A percentile compares a stretch with the other conserved stretches of the same genome.
Conservation (phyloP, 2,329 filamentous ascomycete species). For the Penicillium thymicola region DNA sequence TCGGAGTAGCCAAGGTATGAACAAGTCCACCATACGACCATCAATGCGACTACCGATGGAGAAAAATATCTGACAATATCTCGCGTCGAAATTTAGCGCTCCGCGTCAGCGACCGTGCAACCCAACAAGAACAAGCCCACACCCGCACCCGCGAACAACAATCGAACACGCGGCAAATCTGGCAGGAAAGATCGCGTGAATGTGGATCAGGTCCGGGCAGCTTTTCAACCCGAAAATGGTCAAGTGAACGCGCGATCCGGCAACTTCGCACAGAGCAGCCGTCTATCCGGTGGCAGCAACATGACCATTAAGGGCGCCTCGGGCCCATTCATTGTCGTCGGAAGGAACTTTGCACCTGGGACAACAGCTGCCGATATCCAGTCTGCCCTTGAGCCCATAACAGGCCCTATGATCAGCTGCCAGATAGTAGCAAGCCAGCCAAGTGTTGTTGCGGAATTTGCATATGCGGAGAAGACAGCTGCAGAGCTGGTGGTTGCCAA, state of each 20-base stretch:
- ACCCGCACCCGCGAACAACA: constrained; percentile 27
- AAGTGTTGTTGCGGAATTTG: constrained; percentile 59
- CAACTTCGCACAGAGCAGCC: constrained; percentile 13
- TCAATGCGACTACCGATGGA: neutral
- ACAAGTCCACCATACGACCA: neutral
- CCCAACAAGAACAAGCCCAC: constrained; percentile 40
- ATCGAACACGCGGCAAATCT: constrained; percentile 24
- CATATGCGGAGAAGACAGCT: constrained; percentile 52
- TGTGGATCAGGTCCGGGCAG: constrained; percentile 32
- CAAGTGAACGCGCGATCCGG: constrained; percentile 33
- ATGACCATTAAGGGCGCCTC: constrained; percentile 56
- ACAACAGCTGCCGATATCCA: constrained; percentile 65
- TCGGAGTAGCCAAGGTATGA: constrained; percentile 56
- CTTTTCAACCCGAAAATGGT: constrained; percentile 29
- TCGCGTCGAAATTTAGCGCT: constrained; percentile 29
- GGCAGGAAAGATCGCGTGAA: constrained; percentile 35
- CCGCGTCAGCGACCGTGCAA: constrained; percentile 40
- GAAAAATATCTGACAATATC: neutral
- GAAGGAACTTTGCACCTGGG: constrained; percentile 63
- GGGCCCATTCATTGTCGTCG: constrained; percentile 57
- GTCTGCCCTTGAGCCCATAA: constrained; percentile 54
- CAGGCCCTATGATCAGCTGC: constrained; percentile 54
- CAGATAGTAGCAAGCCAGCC: constrained; percentile 52
- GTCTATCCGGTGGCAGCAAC: constrained; percentile 17
- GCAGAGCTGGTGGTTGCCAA: constrained; percentile 59